A percentile compares a stretch with the other conserved stretches of the same genome.
These are phyloP conservation scores for Trichosporon asahii DNA, from an alignment of 1,284 basidiomycete genomes.

Conservation along the genomic window DNA sequence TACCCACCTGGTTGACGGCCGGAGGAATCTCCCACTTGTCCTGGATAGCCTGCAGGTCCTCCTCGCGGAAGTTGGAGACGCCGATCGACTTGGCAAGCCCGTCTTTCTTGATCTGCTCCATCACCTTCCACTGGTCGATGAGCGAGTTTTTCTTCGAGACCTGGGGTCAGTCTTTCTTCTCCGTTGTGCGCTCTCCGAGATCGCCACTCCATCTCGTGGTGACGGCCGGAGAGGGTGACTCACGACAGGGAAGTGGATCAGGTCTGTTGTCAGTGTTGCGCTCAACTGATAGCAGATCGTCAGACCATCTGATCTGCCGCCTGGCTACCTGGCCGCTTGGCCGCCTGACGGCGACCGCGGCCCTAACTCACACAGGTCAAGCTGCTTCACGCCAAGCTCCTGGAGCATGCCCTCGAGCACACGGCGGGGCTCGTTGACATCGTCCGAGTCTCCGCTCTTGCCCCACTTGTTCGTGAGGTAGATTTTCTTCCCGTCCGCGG, in stretches of 20 bases:
- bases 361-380: slow-evolving; percentile 55
- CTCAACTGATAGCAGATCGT: neutral
- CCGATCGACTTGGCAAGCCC: slow-evolving; percentile 74
- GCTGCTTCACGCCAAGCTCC: slow-evolving; percentile 61
- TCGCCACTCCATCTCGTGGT: slow-evolving; percentile 5
- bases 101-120: slow-evolving; percentile 65
- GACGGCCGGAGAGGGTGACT: slow-evolving; percentile 14
- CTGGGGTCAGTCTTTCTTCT: neutral
- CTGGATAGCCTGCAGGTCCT: slow-evolving; percentile 64
- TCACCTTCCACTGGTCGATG: slow-evolving; percentile 60
- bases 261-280: slow-evolving; percentile 52
- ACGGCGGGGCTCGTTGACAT: slow-evolving; percentile 34
- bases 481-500: slow-evolving; percentile 27
- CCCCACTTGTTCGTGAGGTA: slow-evolving; percentile 14
- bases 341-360: too few species aligned
- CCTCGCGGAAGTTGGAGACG: slow-evolving; percentile 73
- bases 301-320: too few species aligned
- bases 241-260: slow-evolving; percentile 64
- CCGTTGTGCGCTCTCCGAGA: too few species aligned
- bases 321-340: neutral
- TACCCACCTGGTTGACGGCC: slow-evolving; percentile 69
- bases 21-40: slow-evolving; percentile 60
- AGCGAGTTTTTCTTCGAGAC: slow-evolving; percentile 17
- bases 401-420: slow-evolving; percentile 43
- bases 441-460: slow-evolving; percentile 15